Evolutionary conservation across 73 alveolate species (phyloP), one percentile per base, ranked within the genome.

Genomic region (Tetrahymena borealis): DNA sequence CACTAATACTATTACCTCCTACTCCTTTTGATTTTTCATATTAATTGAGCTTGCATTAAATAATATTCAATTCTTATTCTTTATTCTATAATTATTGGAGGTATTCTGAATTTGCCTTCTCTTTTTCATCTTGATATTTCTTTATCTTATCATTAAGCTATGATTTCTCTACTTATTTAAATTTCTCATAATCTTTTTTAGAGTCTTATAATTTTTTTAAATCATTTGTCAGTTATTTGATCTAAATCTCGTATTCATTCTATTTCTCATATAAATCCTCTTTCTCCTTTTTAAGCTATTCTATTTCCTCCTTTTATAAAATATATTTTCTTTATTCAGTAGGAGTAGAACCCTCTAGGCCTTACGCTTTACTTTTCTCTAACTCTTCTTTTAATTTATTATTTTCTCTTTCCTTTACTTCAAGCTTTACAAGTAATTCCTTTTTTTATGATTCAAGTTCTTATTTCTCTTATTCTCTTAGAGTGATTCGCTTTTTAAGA

Each of bases 281-380:
- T 33, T 85, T 79, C 20, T 85, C 95, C 39, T 78, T 33, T 93
- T 93, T 93, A 38, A 90, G 91, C 39, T 93, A 79, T 1, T 28
- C 24, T 11, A 79, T 93, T 90, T 93, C 95, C 35, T 93, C 95
- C 24, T 93, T 92, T 15, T 79, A 36, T n/a, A 93, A 90, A 32
- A 39, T 79, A 18, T 79, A 33, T 40, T 90, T 93, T 39, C 95
- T 31, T 18, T 42, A 35, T 38, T 93, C 95, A 31, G 91, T 92
- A 28, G 77, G 77, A 93, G 78, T 32, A 38, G 43, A 41, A 24
- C 43, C 31, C 36, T 93, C 85, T 60, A 0, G 85, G 0, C 36
- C 38, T 5, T 24, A 7, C 3, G 85, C n/a, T n/a, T 60, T 60
- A 20, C 7, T 38, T 93, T 93, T 93, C 39, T 93, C 93, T 18